Conservation (phyloP, 495 filamentous ascomycete genomes). For the Trypethelium eluteriae region DNA sequence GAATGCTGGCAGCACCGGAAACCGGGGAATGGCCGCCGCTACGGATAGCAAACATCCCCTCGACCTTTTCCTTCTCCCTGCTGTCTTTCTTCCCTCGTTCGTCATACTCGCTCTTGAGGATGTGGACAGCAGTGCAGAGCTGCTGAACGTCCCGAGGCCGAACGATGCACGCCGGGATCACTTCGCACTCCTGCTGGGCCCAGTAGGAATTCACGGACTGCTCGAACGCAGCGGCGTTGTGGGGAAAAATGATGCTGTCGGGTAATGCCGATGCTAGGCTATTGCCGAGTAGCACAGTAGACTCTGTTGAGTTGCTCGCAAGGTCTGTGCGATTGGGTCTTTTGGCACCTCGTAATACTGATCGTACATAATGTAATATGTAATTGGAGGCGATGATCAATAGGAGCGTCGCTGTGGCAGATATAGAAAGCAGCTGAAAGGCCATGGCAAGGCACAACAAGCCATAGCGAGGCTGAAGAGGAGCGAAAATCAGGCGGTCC, state of each 20-base stretch:
- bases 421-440: too few relatives aligned
- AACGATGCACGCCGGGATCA: conserved; percentile 7
- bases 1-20: conserved; percentile 44
- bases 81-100: conserved; percentile 14
- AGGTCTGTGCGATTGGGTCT: neutral
- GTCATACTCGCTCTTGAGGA: conserved; percentile 28
- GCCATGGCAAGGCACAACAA: too few relatives aligned
- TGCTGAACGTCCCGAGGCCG: conserved; percentile 22
- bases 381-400: too few relatives aligned
- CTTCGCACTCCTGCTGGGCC: conserved; percentile 11
- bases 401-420: too few relatives aligned
- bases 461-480: too few relatives aligned
- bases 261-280: neutral
- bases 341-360: neutral
- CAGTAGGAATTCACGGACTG: conserved; percentile 5
- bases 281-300: neutral
- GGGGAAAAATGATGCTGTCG: neutral
- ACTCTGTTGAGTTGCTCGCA: neutral
- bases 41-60: conserved; percentile 33
- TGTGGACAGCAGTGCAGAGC: conserved; percentile 24
- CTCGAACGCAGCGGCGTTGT: neutral
- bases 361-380: too few relatives aligned
- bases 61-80: neutral
- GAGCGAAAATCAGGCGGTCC: too few relatives aligned
- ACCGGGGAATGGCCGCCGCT: conserved; percentile 43